Base-by-base conservation (phyloP, 441 rosid species). In the Codiaeum variegatum region DNA sequence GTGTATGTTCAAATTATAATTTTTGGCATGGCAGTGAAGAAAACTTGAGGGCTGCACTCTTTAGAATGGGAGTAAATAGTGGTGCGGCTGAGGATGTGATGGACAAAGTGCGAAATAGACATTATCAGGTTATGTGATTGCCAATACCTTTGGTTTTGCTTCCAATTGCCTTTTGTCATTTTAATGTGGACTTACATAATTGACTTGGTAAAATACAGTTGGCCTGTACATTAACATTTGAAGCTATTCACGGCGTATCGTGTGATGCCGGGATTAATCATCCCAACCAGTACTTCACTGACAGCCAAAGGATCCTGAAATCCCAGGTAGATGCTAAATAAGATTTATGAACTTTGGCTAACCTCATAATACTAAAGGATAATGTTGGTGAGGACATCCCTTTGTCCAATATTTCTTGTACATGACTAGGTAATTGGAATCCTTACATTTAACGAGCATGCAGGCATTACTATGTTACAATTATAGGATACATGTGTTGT, bases 181-280 rank as follows among this genome's bases (percentile, higher is more conserved):
- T 52, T 46, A 24, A 42, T 36, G 36, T 18, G 19, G 61, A 58
- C 65, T 24, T 54, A 38, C 55, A 10, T 62, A 70, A 61, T 76
- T 58, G 54, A 24, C 21, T 6, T 52, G 63, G 59, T 78, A 74
- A 71, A 56, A 44, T 75, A 74, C 87, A 95, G 99, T 83, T 96
- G 77, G 97, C 98, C 13, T 96, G 99, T 84, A 96, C 99, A 36
- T 75, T 93, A 73, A 90, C 94, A 2, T 95, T 91, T 76, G 99
- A 95, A 84, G 90, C 92, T 71, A 80, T 91, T 77, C 94, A 91
- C 71, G 83, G 88, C 58, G 74, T 86, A 72, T 78, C 94, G 28
- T 83, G 86, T 72, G 98, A 93, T 81, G 80, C 94, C 64, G 99
- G 97, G 31, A 86, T 91, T 82, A 96, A 93, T 77, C 99, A 95